These are phyloP conservation scores for Echites panduratus DNA, from an alignment of 257 asterid genomes.

Conservation along the genomic window DNA sequence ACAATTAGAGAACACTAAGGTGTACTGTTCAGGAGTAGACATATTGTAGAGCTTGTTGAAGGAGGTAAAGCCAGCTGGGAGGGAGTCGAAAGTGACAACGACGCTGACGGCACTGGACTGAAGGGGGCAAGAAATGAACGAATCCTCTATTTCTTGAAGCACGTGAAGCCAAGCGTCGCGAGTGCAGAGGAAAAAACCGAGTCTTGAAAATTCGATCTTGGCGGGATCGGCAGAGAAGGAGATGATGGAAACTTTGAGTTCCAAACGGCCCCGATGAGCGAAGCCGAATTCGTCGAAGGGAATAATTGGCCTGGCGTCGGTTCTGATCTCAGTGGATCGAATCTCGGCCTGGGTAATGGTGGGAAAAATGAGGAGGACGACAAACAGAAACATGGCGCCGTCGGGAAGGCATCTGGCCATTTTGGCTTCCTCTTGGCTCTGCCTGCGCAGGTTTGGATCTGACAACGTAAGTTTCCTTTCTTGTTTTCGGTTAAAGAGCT, in stretches of 20 bases:
- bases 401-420: slow-evolving; percentile 6
- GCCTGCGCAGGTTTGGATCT: not conserved
- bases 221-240: slow-evolving; percentile 34
- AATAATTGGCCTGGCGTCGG: slow-evolving; percentile 61
- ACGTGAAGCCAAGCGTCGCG: slow-evolving; percentile 67
- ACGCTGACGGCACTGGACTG: slow-evolving; percentile 40
- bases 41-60: slow-evolving; percentile 31
- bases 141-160: slow-evolving; percentile 66
- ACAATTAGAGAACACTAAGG: slow-evolving; percentile 71
- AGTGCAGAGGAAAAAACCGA: slow-evolving; percentile 81
- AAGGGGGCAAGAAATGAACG: slow-evolving; percentile 59
- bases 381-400: slow-evolving; percentile 17
- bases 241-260: slow-evolving; percentile 56
- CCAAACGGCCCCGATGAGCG: slow-evolving; percentile 73
- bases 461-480: not conserved
- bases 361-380: slow-evolving; percentile 31
- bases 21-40: slow-evolving; percentile 68
- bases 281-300: slow-evolving; percentile 82
- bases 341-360: slow-evolving; percentile 50
- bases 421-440: not conserved
- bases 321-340: slow-evolving; percentile 47
- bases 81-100: slow-evolving; percentile 48
- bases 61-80: slow-evolving; percentile 24
- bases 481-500: not conserved
- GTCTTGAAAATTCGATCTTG: slow-evolving; percentile 36